Evolutionary conservation across 2,329 filamentous ascomycete species (phyloP), one percentile per base, ranked within the genome.

Genomic region (Aspergillus flavus): DNA sequence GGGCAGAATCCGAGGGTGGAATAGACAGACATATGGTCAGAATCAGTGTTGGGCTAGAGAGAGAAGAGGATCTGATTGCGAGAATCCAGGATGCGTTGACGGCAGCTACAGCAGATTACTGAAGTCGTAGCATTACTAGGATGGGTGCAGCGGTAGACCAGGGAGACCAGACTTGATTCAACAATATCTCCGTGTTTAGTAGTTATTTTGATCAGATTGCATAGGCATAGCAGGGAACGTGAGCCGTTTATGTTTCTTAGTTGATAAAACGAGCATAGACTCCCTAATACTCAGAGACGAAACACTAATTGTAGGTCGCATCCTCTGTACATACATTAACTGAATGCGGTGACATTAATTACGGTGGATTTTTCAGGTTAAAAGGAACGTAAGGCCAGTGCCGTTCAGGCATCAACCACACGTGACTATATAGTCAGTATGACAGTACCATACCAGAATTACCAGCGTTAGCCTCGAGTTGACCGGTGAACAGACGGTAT

Each of bases 1-100:
- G 70, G 70, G 72, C 73, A 9, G 61, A 55, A 21, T 39, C 63
- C 26, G 68, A 73, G 58, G 71, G 75, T 59, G 69, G 69, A n/a
- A 64, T 76, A 45, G 50, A 62, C 7, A 61, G 66, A 45, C 64
- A 68, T 65, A 64, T 72, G 57, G 55, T 71, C 9, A 59, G 68
- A 36, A 64, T 72, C 10, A 69, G 66, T 55, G 63, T 71, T 57
- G 70, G 69, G 12, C 28, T 68, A 26, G 66, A 70, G 61, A 58
- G 67, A 43, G 50, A 61, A 41, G 50, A 59, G 6, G 30, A 54
- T 21, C 16, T 66, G 43, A 55, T 39, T 39, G 34, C 52, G 12
- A 36, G 52, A 26, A 9, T 55, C 23, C 32, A 55, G 34, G 52
- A 55, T 19, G 52, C 52, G 6, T 39, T 55, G 26, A 23, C 19